A percentile compares a stretch with the other conserved stretches of the same genome.
phyloP scores from a whole-genome alignment of 1,139 yeast genomes.

The Meyerozyma athensensis region DNA sequence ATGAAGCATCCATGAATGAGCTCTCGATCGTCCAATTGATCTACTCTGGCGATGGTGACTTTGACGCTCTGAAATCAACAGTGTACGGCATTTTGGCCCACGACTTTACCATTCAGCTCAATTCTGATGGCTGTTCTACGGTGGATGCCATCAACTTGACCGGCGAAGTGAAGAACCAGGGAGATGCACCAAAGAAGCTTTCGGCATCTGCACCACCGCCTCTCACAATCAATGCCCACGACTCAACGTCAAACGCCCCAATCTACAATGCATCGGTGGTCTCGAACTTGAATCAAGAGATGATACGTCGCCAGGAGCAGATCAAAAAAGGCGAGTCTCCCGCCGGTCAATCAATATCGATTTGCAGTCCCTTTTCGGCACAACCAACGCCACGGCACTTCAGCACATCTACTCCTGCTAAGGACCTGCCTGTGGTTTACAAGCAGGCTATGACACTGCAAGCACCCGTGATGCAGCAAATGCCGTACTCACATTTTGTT shows the following conservation, averaged over 20 bases:
- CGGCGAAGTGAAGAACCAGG: conserved; percentile 15
- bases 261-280: conserved; percentile 24
- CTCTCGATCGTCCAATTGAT: conserved; percentile 28
- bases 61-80: conserved; percentile 14
- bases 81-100: conserved; percentile 29
- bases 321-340: conserved; percentile 4
- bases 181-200: conserved; percentile 39
- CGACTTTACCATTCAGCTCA: conserved; percentile 16
- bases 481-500: not conserved
- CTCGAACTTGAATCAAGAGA: conserved; percentile 14
- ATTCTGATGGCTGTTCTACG: conserved; percentile 9
- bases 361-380: conserved; percentile 1
- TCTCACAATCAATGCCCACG: conserved; percentile 6
- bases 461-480: not conserved
- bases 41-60: conserved; percentile 16
- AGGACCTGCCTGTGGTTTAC: conserved; percentile 1
- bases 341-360: not conserved
- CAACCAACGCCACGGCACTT: conserved; percentile 1
- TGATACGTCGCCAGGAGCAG: conserved; percentile 14
- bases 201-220: conserved; percentile 32
- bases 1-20: conserved; percentile 19
- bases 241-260: conserved; percentile 24
- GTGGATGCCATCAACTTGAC: conserved; percentile 11
- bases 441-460: not conserved
- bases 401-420: conserved; percentile 3